Percentiles rank a stretch among this genome's conserved stretches.
Evolutionary conservation across 768 basidiomycete genomes (phyloP).

Genomic region (Boletus pseudo-olivaceus): DNA sequence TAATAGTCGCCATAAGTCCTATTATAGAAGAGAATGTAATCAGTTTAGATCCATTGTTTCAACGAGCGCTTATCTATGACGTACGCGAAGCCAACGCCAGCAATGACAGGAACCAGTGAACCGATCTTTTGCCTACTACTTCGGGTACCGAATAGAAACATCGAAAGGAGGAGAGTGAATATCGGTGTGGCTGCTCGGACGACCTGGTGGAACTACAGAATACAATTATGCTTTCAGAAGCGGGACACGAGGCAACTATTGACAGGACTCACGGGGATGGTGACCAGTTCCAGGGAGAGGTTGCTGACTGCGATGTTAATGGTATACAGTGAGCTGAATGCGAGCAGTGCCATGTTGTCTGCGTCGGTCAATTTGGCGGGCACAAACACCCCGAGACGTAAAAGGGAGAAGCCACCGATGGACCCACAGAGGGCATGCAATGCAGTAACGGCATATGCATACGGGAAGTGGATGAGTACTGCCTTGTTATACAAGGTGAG

Average conservation of each 20-base stretch:
- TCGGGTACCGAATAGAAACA: constrained; percentile 58
- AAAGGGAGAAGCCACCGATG: constrained; percentile 69
- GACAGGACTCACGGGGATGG: constrained; percentile 67
- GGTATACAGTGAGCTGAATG: constrained; percentile 89
- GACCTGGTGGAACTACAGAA: constrained; percentile 88
- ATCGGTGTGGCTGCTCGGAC: constrained; percentile 90
- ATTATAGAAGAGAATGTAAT: neutral
- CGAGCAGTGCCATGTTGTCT: constrained; percentile 61
- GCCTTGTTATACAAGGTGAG: constrained; percentile 96
- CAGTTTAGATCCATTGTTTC: neutral
- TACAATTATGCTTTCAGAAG: neutral
- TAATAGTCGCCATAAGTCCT: constrained; percentile 97
- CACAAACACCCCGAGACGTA: constrained; percentile 53
- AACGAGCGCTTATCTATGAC: neutral
- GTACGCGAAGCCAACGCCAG: constrained; percentile 89
- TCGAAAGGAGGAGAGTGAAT: constrained; percentile 81
- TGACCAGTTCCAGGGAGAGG: constrained; percentile 81
- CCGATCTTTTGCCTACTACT: constrained; percentile 62
- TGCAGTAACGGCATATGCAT: constrained; percentile 93
- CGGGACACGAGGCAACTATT: neutral
- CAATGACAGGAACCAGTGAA: constrained; percentile 79
- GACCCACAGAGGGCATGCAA: constrained; percentile 85
- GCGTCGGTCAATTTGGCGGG: constrained; percentile 49
- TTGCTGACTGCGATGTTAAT: constrained; percentile 96
- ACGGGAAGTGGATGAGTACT: constrained; percentile 89